A percentile compares a stretch with the other conserved stretches of the same genome.
Evolutionary conservation across 225 moss, liverwort and hornwort species (phyloP).

Genomic region (Bryum argenteum): DNA sequence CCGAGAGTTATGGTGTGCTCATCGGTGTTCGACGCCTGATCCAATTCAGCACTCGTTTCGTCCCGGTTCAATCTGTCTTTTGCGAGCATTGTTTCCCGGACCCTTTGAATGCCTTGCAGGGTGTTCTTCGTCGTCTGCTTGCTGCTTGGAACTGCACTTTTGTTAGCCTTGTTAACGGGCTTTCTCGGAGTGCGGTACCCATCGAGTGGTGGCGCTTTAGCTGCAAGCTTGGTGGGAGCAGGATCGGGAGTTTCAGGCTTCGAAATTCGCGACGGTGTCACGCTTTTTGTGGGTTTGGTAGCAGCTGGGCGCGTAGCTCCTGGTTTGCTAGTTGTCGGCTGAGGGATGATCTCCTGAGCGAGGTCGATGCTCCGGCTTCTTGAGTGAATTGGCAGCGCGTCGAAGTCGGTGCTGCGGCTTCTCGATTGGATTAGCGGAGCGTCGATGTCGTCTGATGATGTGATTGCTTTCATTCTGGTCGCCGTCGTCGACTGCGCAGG

Average conservation of each 20-base stretch:
- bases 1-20: background rate
- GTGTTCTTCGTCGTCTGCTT: conserved; percentile 24
- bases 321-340: too few species aligned
- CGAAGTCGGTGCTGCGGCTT: conserved; percentile 29
- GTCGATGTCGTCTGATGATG: background rate
- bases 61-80: conserved; percentile 10
- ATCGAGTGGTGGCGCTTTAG: conserved; percentile 32
- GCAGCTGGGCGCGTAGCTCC: background rate
- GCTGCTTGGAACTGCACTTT: background rate
- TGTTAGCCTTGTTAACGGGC: background rate
- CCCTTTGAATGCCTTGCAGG: conserved; percentile 30
- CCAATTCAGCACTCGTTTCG: background rate
- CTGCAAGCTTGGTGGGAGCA: background rate
- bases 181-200: conserved; percentile 29
- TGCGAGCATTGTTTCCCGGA: conserved; percentile 18
- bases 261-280: background rate
- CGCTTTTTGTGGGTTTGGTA: conserved; percentile 1
- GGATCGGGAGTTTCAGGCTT: conserved; percentile 7
- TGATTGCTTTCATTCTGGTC: background rate
- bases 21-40: background rate
- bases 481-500: conserved; percentile 4
- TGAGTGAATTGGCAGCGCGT: background rate
- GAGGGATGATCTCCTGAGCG: background rate
- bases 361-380: conserved; percentile 28
- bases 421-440: conserved; percentile 14